These are phyloP conservation scores for Gossypium longicalyx DNA, from an alignment of 345 rosid genomes.

Conservation along the genomic window DNA sequence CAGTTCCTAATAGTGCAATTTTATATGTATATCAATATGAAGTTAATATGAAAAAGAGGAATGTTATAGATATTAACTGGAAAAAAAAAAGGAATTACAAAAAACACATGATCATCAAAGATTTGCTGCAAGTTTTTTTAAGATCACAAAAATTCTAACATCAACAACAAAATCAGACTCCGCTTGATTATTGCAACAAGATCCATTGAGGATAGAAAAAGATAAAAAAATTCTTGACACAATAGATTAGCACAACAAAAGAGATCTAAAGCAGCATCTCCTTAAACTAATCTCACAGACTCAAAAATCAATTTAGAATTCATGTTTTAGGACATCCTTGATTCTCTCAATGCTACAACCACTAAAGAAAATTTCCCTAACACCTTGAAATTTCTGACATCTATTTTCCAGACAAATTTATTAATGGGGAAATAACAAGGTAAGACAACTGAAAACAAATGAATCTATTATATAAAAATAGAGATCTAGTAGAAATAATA, in stretches of 20 bases:
- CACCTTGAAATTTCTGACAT: not conserved
- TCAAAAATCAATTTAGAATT: not conserved
- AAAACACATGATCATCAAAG: not conserved
- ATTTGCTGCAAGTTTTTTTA: not conserved
- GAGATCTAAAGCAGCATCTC: not conserved
- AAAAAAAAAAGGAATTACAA: not conserved
- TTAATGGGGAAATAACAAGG: not conserved
- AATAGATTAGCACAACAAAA: not conserved
- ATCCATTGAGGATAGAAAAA: not conserved
- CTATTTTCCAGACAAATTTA: not conserved
- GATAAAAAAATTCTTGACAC: not conserved
- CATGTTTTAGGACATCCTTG: not conserved
- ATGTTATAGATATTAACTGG: not conserved
- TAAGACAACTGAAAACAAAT: not conserved
- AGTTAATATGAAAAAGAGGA: not conserved
- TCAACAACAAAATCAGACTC: not conserved
- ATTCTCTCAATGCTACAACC: not conserved
- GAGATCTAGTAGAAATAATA: not conserved
- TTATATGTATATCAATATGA: not conserved
- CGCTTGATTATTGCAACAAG: not conserved
- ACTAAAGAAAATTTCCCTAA: not conserved
- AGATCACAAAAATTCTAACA: not conserved
- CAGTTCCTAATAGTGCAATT: slow-evolving; percentile 47
- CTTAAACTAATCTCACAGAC: not conserved
- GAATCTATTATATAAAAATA: not conserved